Percentiles rank a stretch among this genome's conserved stretches.
Evolutionary conservation across 108 stramenopile species (phyloP).

Genomic region (Schizochytrium sp.): DNA sequence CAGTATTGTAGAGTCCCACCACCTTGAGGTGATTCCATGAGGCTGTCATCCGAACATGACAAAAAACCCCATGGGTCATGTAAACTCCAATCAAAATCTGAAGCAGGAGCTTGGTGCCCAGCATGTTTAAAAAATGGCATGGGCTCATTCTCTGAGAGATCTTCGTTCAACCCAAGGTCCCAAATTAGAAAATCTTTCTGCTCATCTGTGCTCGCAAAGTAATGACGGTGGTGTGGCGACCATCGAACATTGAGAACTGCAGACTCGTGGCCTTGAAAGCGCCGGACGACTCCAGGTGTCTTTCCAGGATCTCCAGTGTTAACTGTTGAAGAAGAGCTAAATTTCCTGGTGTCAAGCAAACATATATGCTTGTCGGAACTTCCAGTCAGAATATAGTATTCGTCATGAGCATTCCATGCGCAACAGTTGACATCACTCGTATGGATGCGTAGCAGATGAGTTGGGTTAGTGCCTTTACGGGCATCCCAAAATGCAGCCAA

Average conservation of each 20-base stretch:
- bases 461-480: neutral
- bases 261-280: neutral
- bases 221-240: constrained; percentile 22
- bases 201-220: constrained; percentile 51
- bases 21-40: neutral
- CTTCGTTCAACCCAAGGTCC: neutral
- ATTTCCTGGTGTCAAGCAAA: constrained; percentile 24
- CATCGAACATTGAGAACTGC: constrained; percentile 34
- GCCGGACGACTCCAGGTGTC: neutral
- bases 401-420: constrained; percentile 41
- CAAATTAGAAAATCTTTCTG: constrained; percentile 3
- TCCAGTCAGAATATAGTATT: constrained; percentile 14
- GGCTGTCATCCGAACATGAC: constrained; percentile 15
- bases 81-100: constrained; percentile 30
- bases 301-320: neutral
- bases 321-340: neutral
- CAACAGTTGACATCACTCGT: neutral
- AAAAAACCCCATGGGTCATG: constrained; percentile 49
- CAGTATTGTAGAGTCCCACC: constrained; percentile 52
- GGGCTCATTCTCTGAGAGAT: neutral
- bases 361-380: neutral
- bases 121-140: neutral
- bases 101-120: neutral
- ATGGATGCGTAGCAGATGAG: neutral
- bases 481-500: constrained; percentile 41